Evolutionary conservation across 768 basidiomycete genomes (phyloP).

Genomic region (Russula sp.): DNA sequence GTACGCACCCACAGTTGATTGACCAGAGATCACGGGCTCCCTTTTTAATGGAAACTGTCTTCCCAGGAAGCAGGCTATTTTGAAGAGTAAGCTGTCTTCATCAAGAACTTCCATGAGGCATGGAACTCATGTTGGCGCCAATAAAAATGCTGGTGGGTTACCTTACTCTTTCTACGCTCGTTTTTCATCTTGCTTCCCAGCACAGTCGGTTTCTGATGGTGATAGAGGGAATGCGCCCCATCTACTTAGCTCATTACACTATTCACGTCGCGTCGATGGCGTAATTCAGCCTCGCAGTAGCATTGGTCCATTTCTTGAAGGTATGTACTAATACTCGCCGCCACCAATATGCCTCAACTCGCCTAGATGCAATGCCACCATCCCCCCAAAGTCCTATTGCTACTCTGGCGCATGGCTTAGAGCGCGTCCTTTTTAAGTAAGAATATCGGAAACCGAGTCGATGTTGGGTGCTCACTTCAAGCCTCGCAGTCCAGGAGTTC

Average conservation of each 20-base stretch:
- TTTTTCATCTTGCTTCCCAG: slow-evolving; percentile 1
- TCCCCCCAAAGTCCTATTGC: slow-evolving; percentile 52
- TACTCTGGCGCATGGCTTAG: slow-evolving; percentile 56
- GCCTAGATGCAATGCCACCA: slow-evolving; percentile 40
- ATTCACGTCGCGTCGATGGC: slow-evolving; percentile 25
- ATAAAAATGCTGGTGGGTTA: not conserved
- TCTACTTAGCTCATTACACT: slow-evolving; percentile 1
- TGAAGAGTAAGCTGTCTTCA: not conserved
- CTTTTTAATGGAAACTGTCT: not conserved
- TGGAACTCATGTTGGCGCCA: not conserved
- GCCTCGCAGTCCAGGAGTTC: slow-evolving; percentile 67
- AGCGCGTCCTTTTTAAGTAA: slow-evolving; percentile 72
- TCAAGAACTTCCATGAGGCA: not conserved
- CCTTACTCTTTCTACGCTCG: not conserved
- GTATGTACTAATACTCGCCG: not conserved
- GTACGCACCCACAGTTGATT: not conserved
- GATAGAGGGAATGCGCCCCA: not conserved
- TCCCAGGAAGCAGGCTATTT: not conserved
- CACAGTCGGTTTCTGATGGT: not conserved
- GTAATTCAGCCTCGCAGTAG: slow-evolving; percentile 18
- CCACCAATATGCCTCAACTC: not conserved
- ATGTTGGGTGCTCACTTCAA: slow-evolving; percentile 3
- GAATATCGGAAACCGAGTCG: slow-evolving; percentile 23
- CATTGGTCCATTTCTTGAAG: slow-evolving; percentile 16
- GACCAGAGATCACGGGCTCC: no score